Base-by-base conservation (phyloP, 805 yeast genomes). In the Candida germanica region DNA sequence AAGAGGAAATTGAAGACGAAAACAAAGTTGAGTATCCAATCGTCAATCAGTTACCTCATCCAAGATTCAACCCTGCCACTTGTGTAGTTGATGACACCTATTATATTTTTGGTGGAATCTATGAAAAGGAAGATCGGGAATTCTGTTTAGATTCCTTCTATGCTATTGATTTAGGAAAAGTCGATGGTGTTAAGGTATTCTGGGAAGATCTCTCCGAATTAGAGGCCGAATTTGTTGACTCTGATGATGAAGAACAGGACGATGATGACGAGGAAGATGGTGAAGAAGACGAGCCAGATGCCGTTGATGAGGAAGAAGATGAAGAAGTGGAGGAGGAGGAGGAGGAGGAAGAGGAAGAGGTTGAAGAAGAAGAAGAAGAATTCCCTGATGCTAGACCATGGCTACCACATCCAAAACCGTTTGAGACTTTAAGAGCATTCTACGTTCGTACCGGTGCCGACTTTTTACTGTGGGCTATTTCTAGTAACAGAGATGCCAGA, bases 401-500 rank as follows among this genome's bases (percentile, higher is more conserved):
- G 95, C 71, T 91, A 37, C 97, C 98, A 31, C 97, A 89, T 57
- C 98, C 98, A 23, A 88, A 89, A 53, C 82, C 96, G 5, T 93
- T 91, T 51, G 98, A 91, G 64, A 64, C 77, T 2, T 67, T 91
- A 42, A 79, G 96, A 48, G 80, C 77, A 2, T 91, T 91, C 64
- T 91, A 93, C 58, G 66, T 83, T 15, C 81, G 96, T 53, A 79
- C 95, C 1, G 94, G 95, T 39, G 81, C 91, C 4, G 77, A 79
- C 18, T 91, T 91, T 61, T 71, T 91, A 49, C 87, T 87, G 56
- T 91, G 98, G 97, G 87, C 95, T 1, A 84, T 88, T 46, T 82
- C 93, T 4, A 84, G 82, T 54, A 84, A 87, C 49, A 74, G 84
- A 48, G 89, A 84, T 39, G 81, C 87, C 10, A 77, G 95, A 51